Evolutionary conservation across 768 basidiomycete species (phyloP).

Genomic region (Leccinum uliginosum): DNA sequence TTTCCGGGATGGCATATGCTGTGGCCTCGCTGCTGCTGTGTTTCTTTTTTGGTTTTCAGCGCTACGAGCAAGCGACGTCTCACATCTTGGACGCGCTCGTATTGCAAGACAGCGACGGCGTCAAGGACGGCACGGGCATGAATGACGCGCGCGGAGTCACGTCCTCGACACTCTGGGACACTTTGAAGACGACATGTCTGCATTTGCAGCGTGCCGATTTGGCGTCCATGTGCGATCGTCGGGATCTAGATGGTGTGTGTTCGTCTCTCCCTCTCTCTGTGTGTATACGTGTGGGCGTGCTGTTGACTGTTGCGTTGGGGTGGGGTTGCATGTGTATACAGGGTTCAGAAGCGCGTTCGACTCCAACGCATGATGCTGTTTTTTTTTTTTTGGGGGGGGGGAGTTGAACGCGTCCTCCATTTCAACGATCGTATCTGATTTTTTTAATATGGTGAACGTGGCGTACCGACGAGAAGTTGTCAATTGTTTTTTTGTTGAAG

Average conservation of each 20-base stretch:
- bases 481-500: background rate
- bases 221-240: conserved; percentile 64
- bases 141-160: conserved; percentile 67
- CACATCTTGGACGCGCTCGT: conserved; percentile 86
- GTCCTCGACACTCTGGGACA: conserved; percentile 81
- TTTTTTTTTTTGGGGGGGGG: no score
- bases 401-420: background rate
- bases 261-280: background rate
- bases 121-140: conserved; percentile 39
- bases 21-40: background rate
- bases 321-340: background rate
- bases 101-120: conserved; percentile 81
- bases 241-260: conserved; percentile 61
- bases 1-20: background rate
- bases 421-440: background rate
- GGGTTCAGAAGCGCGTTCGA: conserved; percentile 16
- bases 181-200: conserved; percentile 75
- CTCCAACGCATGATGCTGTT: background rate
- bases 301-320: background rate
- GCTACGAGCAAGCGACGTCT: conserved; percentile 81
- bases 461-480: background rate
- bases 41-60: conserved; percentile 39
- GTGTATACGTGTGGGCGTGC: background rate
- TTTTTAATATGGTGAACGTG: background rate
- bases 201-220: conserved; percentile 78